Evolutionary conservation across 306 rosid species (phyloP).

Genomic region (Styphnolobium japonicum): DNA sequence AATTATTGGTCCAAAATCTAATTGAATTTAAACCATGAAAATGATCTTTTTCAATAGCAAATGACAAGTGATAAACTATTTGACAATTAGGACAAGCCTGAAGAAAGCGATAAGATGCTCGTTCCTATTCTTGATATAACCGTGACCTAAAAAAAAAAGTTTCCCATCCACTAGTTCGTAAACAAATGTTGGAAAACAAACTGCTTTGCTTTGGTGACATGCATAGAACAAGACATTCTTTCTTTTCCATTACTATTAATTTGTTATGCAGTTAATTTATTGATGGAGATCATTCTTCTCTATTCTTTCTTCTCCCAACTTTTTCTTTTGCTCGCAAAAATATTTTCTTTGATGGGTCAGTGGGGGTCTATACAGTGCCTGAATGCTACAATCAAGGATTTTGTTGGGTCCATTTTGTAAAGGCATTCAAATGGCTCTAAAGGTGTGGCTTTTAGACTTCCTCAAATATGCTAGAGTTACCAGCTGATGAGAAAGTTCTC

Average conservation of each 20-base stretch:
- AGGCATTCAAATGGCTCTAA: constrained; percentile 31
- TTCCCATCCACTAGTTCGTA: constrained; percentile 17
- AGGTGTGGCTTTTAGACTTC: constrained; percentile 41
- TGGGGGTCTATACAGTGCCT: constrained; percentile 42
- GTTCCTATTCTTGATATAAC: neutral
- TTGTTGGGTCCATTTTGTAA: constrained; percentile 38
- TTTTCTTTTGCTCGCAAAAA: constrained; percentile 12
- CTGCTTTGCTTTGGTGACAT: constrained; percentile 14
- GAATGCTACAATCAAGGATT: constrained; percentile 26
- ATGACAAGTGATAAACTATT: neutral
- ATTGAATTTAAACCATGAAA: neutral
- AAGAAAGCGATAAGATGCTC: constrained; percentile 24
- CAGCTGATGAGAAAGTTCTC: constrained; percentile 23
- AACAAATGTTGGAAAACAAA: constrained; percentile 15
- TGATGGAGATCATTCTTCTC: neutral
- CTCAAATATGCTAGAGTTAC: constrained; percentile 16
- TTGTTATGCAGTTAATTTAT: neutral
- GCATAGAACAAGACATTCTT: neutral
- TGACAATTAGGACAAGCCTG: constrained; percentile 8
- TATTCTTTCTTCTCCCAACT: neutral
- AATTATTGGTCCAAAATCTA: neutral
- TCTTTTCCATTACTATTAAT: neutral
- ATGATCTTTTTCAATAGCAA: neutral
- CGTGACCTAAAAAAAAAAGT: constrained; percentile 1
- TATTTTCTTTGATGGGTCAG: constrained; percentile 37